Base-by-base conservation (phyloP, 345 rosid species). In the Gossypium anomalum region DNA sequence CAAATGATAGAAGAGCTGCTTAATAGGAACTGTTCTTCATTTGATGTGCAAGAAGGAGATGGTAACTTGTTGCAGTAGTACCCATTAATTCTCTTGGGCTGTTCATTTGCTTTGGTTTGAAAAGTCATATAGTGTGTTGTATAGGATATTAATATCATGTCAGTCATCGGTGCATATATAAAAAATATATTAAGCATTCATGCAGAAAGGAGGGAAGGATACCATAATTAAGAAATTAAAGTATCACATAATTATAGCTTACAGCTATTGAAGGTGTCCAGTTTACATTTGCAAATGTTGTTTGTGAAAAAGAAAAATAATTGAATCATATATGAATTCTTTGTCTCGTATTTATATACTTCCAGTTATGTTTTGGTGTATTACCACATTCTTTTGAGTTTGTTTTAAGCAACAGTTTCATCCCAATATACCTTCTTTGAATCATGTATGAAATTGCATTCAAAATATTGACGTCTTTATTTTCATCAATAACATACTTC, bases 1-100 rank as follows among this genome's bases (percentile, higher is more conserved):
- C 98, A 94, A 75, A 94, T 94, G 98, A 92, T 94, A 17, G 98
- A 94, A 76, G 98, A 94, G 82, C 86, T 94, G 62, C 98, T 94
- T 62, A 13, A 61, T 4, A 73, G 49, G 59, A 73, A 73, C 56
- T 61, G 60, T 61, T 64, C 59, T 73, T 49, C 69, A 2, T 47
- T 27, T 73, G 67, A n/a, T 58, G 56, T 23, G 41, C 41, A 20
- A 58, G 75, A 44, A 44, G 67, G 38, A 9, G 64, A 56, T 34
- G 38, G 20, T 70, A 70, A 34, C 29, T 34, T 52, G 25, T 38
- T 11, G 29, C 7, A 19, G 19, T 55, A 71, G 29, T 56, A 34
- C 41, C 1, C 29, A 34, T n/a, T 19, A n/a, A 7, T 71, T 51
- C 60, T 56, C 60, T 52, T 25, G 2, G 12, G 2, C 20, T 27